Evolutionary conservation across 495 filamentous ascomycete species (phyloP).

Genomic region (Xylaria venustula): DNA sequence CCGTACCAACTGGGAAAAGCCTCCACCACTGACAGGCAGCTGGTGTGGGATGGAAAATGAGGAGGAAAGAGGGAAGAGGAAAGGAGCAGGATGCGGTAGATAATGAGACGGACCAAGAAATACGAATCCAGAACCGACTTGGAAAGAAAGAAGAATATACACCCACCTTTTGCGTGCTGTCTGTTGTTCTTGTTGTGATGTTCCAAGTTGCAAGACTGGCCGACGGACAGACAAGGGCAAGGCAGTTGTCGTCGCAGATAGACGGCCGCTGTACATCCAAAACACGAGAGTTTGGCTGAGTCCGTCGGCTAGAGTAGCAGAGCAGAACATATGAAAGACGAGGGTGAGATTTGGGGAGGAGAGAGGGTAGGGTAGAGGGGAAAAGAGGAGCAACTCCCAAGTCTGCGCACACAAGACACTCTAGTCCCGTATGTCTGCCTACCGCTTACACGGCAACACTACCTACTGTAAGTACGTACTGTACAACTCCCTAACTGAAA

Average conservation of each 20-base stretch:
- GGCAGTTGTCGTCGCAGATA: background rate
- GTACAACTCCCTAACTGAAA: too few relatives aligned
- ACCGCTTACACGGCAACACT: too few relatives aligned
- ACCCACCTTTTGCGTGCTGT: too few relatives aligned
- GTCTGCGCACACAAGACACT: constrained; percentile 1
- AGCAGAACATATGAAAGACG: background rate
- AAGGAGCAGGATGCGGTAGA: background rate
- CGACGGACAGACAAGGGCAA: background rate
- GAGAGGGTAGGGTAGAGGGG: background rate
- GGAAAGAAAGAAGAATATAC: background rate
- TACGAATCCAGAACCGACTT: background rate
- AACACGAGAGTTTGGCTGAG: constrained; percentile 9
- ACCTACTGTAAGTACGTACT: background rate
- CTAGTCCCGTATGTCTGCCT: background rate
- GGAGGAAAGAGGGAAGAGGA: background rate
- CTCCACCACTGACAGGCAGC: constrained; percentile 3
- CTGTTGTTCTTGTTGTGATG: too few relatives aligned
- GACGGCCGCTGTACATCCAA: constrained; percentile 1
- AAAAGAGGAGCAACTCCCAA: constrained; percentile 9
- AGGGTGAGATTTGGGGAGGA: constrained; percentile 5
- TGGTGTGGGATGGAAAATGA: background rate
- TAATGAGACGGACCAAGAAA: background rate
- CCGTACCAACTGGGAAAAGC: constrained; percentile 11
- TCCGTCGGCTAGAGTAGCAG: constrained; percentile 3
- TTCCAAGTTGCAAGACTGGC: too few relatives aligned